phyloP scores from a whole-genome alignment of 768 basidiomycete species.

The Pisolithus microcarpus region DNA sequence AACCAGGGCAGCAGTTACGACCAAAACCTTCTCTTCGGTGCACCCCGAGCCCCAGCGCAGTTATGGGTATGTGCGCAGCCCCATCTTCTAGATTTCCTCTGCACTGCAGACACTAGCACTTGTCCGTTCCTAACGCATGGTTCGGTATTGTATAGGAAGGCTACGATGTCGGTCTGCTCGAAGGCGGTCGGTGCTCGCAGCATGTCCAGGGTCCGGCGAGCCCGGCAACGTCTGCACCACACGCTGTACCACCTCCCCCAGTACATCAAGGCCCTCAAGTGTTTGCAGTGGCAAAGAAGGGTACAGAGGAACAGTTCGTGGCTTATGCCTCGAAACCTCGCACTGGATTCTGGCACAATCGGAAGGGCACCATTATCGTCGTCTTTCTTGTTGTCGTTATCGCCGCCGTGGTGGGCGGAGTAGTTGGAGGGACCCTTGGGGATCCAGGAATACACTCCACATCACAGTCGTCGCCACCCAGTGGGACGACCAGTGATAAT shows the following conservation, averaged over 20 bases:
- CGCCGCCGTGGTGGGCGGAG: slow-evolving; percentile 51
- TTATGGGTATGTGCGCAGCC: slow-evolving; percentile 30
- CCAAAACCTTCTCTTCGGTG: slow-evolving; percentile 31
- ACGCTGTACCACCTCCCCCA: not conserved
- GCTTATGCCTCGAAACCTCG: slow-evolving; percentile 1
- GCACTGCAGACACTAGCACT: too few relatives aligned
- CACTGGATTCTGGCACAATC: slow-evolving; percentile 44
- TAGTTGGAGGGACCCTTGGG: slow-evolving; percentile 41
- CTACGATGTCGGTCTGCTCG: slow-evolving; percentile 44
- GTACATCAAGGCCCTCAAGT: slow-evolving; percentile 4
- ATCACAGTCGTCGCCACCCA: too few relatives aligned
- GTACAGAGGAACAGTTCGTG: slow-evolving; percentile 10
- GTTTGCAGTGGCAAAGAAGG: slow-evolving; percentile 5
- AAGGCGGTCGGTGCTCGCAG: slow-evolving; percentile 16
- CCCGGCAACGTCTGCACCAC: slow-evolving; percentile 9
- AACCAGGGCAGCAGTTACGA: slow-evolving; percentile 24
- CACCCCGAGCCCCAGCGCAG: slow-evolving; percentile 35
- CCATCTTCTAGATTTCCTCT: not conserved
- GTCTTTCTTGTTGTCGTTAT: slow-evolving; percentile 36
- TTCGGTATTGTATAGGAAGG: slow-evolving; percentile 36
- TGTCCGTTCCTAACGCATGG: not conserved
- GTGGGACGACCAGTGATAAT: too few relatives aligned
- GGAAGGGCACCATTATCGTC: slow-evolving; percentile 38
- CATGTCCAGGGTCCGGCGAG: slow-evolving; percentile 12
- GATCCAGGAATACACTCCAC: too few relatives aligned